Conservation (phyloP, 2,329 filamentous ascomycete species). For the Fusarium sp. region DNA sequence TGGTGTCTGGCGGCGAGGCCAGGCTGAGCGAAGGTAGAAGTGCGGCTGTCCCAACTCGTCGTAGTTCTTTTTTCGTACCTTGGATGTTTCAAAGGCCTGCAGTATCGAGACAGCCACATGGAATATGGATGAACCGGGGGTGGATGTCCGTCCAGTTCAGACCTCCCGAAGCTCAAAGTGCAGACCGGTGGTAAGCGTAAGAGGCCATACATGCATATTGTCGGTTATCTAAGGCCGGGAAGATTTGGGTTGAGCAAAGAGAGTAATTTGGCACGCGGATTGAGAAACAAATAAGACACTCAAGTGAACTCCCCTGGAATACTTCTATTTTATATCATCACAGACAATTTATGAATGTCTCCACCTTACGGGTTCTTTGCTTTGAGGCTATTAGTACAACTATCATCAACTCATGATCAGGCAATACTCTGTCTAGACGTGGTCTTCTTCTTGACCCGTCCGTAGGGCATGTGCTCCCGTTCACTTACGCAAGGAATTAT, state of each 20-base stretch:
- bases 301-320: background rate
- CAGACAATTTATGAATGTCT: background rate
- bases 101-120: background rate
- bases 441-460: background rate
- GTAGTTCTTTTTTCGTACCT: background rate
- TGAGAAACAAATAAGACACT: background rate
- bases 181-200: background rate
- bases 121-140: background rate
- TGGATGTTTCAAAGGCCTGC: background rate
- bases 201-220: background rate
- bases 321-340: background rate
- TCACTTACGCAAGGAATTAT: background rate
- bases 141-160: background rate
- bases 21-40: background rate
- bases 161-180: background rate
- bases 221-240: background rate
- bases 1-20: background rate
- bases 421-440: background rate
- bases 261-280: background rate
- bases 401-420: too few species aligned
- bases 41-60: background rate
- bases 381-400: background rate
- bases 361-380: background rate
- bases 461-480: background rate
- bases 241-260: background rate